phyloP scores from a whole-genome alignment of 1,284 basidiomycete genomes.

The Trichosporon asahii region DNA sequence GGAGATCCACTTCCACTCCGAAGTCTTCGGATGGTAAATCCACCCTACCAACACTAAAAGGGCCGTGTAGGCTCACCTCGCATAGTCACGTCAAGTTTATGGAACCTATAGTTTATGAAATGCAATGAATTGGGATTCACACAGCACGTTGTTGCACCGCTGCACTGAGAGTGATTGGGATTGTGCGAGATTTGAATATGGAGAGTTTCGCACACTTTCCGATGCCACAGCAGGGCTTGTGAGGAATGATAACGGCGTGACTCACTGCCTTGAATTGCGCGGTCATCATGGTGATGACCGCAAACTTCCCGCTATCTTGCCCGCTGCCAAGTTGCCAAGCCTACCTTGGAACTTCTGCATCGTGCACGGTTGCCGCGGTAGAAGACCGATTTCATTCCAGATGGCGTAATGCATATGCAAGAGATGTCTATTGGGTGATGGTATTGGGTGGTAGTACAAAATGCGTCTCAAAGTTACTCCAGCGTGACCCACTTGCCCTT shows the following conservation, averaged over 20 bases:
- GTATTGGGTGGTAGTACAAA: conserved; percentile 21
- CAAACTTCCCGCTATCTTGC: neutral
- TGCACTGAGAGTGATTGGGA: neutral
- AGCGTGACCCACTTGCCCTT: conserved; percentile 51
- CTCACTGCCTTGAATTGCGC: neutral
- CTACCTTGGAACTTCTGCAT: neutral
- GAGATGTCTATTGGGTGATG: neutral
- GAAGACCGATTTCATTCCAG: neutral
- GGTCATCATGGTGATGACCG: neutral
- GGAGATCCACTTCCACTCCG: conserved; percentile 28
- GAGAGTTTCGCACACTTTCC: neutral
- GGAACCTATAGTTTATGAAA: neutral
- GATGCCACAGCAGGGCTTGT: neutral
- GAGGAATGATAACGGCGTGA: neutral
- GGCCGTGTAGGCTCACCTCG: neutral
- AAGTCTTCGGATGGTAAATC: conserved; percentile 37
- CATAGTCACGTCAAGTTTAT: neutral
- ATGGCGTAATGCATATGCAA: neutral
- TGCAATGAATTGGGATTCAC: conserved; percentile 1
- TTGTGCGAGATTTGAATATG: neutral
- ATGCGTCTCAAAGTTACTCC: conserved; percentile 24
- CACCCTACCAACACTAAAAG: neutral
- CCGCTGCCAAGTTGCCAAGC: neutral
- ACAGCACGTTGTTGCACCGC: neutral
- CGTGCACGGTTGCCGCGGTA: neutral